Conservation (phyloP, 768 basidiomycete genomes). For the Leucosporidium creatinivorum region DNA sequence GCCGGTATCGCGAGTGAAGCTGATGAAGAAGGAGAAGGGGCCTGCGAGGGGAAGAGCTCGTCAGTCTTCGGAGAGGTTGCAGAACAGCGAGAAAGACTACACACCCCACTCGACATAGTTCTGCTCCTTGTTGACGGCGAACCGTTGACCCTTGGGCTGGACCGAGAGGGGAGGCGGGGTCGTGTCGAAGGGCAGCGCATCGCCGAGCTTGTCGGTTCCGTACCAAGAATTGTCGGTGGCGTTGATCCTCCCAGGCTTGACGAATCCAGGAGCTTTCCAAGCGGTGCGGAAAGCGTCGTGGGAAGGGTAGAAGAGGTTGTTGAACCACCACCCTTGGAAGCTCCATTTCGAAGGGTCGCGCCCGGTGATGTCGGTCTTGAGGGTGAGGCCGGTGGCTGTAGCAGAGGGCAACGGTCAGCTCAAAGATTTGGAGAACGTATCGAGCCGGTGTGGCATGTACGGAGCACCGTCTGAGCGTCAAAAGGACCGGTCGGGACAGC, state of each 20-base stretch:
- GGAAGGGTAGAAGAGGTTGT: slow-evolving; percentile 34
- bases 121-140: slow-evolving; percentile 33
- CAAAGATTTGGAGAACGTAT: no score
- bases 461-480: slow-evolving; percentile 37
- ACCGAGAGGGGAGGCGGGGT: slow-evolving; percentile 33
- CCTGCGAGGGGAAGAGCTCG: no score
- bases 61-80: background rate
- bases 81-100: background rate
- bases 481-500: slow-evolving; percentile 18
- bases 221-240: slow-evolving; percentile 25
- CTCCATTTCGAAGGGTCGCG: slow-evolving; percentile 36
- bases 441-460: slow-evolving; percentile 2
- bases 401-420: no score
- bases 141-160: slow-evolving; percentile 36
- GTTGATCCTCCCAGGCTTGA: slow-evolving; percentile 32
- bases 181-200: slow-evolving; percentile 27
- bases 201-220: slow-evolving; percentile 34
- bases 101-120: slow-evolving; percentile 37
- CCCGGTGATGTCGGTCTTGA: slow-evolving; percentile 38
- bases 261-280: slow-evolving; percentile 26
- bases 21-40: slow-evolving; percentile 35
- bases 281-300: slow-evolving; percentile 38
- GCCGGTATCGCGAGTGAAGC: slow-evolving; percentile 37
- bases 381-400: no score
- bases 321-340: slow-evolving; percentile 35